These are phyloP conservation scores for Uronychia binucleata DNA, from an alignment of 73 alveolate species.

Conservation along the genomic window DNA sequence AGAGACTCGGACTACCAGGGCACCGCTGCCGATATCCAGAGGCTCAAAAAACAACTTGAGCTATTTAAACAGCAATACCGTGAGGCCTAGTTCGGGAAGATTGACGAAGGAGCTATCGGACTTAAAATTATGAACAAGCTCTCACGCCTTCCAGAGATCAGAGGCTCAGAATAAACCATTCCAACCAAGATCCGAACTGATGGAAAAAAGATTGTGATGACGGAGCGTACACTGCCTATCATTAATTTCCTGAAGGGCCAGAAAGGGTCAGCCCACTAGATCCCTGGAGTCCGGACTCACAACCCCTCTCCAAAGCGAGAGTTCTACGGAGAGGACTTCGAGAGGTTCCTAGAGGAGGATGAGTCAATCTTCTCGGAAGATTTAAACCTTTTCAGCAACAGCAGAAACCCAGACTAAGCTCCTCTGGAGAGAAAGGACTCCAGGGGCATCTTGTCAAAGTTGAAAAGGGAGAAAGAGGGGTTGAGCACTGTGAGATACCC, in stretches of 20 bases:
- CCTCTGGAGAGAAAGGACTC: too few relatives aligned
- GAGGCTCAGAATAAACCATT: background rate
- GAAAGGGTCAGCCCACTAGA: too few relatives aligned
- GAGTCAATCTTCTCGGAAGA: too few relatives aligned
- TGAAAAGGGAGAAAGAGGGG: too few relatives aligned
- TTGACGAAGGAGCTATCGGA: background rate
- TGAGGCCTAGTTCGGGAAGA: background rate
- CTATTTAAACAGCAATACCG: background rate
- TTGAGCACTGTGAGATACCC: too few relatives aligned
- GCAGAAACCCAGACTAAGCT: too few relatives aligned
- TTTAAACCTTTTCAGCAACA: too few relatives aligned
- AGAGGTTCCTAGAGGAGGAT: too few relatives aligned
- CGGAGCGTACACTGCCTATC: background rate
- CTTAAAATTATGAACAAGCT: background rate
- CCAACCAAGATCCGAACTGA: background rate
- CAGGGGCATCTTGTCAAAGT: too few relatives aligned
- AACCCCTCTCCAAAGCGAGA: too few relatives aligned
- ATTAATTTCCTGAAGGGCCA: background rate
- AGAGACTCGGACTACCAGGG: background rate
- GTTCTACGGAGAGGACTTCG: too few relatives aligned
- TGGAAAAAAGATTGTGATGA: background rate
- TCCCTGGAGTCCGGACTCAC: too few relatives aligned
- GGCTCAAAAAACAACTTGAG: background rate
- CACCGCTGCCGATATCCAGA: background rate
- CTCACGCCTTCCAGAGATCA: background rate